Conservation (phyloP, 805 yeast genomes). For the Candida nemodendra region DNA sequence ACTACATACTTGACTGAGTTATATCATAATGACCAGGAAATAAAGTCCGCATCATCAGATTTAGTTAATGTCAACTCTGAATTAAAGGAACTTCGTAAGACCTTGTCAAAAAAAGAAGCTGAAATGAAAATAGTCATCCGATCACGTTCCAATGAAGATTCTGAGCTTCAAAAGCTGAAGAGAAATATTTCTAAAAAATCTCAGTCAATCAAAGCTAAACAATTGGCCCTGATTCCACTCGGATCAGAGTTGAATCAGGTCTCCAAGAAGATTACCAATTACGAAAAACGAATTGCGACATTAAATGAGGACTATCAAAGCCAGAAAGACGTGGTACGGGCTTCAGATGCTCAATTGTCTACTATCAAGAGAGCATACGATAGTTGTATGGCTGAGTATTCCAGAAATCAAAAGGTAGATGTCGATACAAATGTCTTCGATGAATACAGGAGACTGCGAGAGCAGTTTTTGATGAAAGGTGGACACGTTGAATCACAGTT, state of each 20-base stretch:
- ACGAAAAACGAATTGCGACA: slow-evolving; percentile 48
- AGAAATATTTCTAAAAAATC: slow-evolving; percentile 36
- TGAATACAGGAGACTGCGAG: slow-evolving; percentile 60
- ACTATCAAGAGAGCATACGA: slow-evolving; percentile 28
- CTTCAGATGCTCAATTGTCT: slow-evolving; percentile 46
- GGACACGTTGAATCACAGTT: slow-evolving; percentile 59
- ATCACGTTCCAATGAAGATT: slow-evolving; percentile 46
- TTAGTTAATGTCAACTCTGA: slow-evolving; percentile 26
- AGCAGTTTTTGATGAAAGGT: slow-evolving; percentile 49
- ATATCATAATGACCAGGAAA: slow-evolving; percentile 53
- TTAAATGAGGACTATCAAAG: slow-evolving; percentile 50
- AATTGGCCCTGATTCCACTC: slow-evolving; percentile 58
- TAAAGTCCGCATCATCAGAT: slow-evolving; percentile 31
- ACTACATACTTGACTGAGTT: slow-evolving; percentile 60
- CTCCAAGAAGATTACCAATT: slow-evolving; percentile 43
- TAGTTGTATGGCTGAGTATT: slow-evolving; percentile 17
- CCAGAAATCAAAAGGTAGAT: slow-evolving; percentile 10
- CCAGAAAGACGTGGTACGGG: slow-evolving; percentile 44
- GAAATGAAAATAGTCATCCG: slow-evolving; percentile 30
- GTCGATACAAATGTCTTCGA: slow-evolving; percentile 50
- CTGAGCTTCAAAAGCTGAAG: slow-evolving; percentile 42
- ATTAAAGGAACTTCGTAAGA: slow-evolving; percentile 10
- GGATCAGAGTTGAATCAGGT: slow-evolving; percentile 53
- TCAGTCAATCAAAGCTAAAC: slow-evolving; percentile 42
- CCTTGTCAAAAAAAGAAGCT: slow-evolving; percentile 30